phyloP scores from a whole-genome alignment of 306 rosid species.

The Luffa aegyptiaca region DNA sequence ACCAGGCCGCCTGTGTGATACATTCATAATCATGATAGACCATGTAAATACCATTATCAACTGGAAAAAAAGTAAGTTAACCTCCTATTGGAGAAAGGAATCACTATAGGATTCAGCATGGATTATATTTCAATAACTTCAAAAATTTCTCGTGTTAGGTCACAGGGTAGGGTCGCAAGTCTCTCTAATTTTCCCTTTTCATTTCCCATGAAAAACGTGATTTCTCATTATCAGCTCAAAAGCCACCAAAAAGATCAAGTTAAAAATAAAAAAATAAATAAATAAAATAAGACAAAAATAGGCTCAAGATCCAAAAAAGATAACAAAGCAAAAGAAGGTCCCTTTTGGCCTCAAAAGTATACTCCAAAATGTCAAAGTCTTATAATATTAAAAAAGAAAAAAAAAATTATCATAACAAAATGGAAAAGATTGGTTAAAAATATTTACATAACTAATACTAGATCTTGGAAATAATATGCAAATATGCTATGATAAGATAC shows the following conservation, averaged over 20 bases:
- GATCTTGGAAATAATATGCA: neutral
- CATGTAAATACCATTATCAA: constrained; percentile 6
- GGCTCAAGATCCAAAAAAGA: neutral
- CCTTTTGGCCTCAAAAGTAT: neutral
- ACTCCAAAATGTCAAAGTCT: neutral
- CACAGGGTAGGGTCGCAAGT: neutral
- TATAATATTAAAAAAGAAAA: neutral
- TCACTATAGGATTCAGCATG: neutral
- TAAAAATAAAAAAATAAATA: neutral
- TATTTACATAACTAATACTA: neutral
- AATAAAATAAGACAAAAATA: neutral
- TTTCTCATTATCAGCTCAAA: neutral
- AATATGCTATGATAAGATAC: neutral
- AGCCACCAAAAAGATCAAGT: neutral
- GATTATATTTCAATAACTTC: neutral
- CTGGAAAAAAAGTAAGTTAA: neutral
- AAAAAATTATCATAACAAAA: neutral
- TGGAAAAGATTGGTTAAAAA: neutral
- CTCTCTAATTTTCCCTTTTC: neutral
- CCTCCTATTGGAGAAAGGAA: neutral
- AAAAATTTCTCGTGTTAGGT: neutral
- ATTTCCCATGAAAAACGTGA: neutral
- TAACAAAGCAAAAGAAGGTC: neutral
- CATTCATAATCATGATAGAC: constrained; percentile 6
- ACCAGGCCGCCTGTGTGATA: constrained; percentile 74